These are phyloP conservation scores for Isatis tinctoria DNA, from an alignment of 345 rosid genomes.

Conservation along the genomic window DNA sequence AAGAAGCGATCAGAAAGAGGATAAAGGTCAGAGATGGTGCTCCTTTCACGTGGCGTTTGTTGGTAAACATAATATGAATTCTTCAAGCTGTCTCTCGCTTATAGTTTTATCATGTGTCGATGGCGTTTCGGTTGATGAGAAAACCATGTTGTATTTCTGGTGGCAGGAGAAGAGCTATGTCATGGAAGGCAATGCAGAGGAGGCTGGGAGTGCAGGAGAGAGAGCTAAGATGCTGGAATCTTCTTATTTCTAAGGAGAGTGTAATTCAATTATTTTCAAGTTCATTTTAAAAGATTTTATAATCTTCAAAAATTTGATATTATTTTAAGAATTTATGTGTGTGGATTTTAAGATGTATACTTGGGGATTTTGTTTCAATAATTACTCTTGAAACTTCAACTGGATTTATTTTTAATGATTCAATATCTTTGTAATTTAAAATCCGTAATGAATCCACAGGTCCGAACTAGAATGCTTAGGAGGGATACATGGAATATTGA, in stretches of 20 bases:
- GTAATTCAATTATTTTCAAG: too few species aligned
- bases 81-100: neutral
- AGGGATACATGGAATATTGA: too few species aligned
- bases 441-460: too few species aligned
- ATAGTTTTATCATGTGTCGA: neutral
- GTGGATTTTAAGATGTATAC: too few species aligned
- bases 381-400: too few species aligned
- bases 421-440: too few species aligned
- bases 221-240: conserved; percentile 55
- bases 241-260: neutral
- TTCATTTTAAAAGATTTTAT: too few species aligned
- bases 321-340: too few species aligned
- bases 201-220: conserved; percentile 42
- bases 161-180: conserved; percentile 64
- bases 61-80: conserved; percentile 39
- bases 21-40: conserved; percentile 61
- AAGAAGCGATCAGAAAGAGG: conserved; percentile 50
- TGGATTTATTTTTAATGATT: too few species aligned
- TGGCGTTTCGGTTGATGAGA: neutral
- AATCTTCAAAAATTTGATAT: too few species aligned
- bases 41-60: conserved; percentile 78
- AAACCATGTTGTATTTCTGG: neutral
- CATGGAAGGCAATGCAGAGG: conserved; percentile 45
- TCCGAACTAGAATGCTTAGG: too few species aligned
- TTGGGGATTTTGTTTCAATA: too few species aligned